Base-by-base conservation (phyloP, 768 basidiomycete genomes). In the Mycena leptocephala region DNA sequence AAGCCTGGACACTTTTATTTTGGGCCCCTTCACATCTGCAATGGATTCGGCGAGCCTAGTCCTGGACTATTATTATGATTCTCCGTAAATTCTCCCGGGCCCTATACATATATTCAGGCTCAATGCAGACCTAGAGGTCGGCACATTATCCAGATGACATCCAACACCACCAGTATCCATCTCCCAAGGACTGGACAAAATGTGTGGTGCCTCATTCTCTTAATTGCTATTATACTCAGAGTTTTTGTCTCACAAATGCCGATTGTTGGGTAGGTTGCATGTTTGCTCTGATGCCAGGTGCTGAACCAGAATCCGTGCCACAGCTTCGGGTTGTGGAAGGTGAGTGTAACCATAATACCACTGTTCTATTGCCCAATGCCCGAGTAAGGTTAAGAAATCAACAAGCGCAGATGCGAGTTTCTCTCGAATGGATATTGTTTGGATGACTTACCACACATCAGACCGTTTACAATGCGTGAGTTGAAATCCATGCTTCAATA, bases 251-350 rank as follows among this genome's bases (percentile, higher is more conserved):
- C n/a, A n/a, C 90, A 92, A 89, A 94, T 94, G 93, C 93, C 93
- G 80, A 83, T 92, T 59, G 90, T 94, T 59, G 93, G 93, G 93
- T 94, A 80, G 87, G 90, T 81, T 39, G 68, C 37, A 51, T 66
- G 65, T 3, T 72, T n/a, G 6, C 0, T 46, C 3, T 58, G 56
- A 65, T 66, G 4, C 14, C 20, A 18, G 0, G 14, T 20, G 39
- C 18, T 46, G 16, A 46, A 22, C 69, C 66, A 18, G 59, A 43
- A 5, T 39, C 9, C 5, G 7, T 32, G 22, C 68, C 74, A n/a
- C n/a, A 94, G 93, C 80, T 89, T 93, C 78, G 93, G 93, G 75
- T 88, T 94, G 70, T 94, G 93, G 93, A 94, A 94, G 88, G 93
- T 89, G 76, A 65, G 55, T 56, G 16, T 20, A 26, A 30, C n/a